Evolutionary conservation across 2,329 filamentous ascomycete species (phyloP), one percentile per base, ranked within the genome.

Genomic region (Venturia pyrina): DNA sequence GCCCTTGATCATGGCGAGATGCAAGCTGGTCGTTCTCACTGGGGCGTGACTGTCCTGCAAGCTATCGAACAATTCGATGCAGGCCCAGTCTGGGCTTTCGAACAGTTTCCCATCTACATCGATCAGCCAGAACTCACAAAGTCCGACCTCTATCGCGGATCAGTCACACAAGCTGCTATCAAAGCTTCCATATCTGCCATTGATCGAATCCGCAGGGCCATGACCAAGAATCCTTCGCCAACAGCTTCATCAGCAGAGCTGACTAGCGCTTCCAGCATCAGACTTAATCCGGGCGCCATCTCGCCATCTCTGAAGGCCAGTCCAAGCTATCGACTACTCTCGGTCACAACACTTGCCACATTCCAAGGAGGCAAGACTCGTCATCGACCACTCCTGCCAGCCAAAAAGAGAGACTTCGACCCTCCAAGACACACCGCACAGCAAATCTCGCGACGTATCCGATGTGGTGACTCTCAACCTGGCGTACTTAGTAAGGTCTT

Each of bases 31-130:
- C 74, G 77, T 28, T 71, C 74, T 1, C 73, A 78, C 66, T 79
- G 78, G 77, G 77, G 75, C 5, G 72, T 79, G 11, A 78, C 78
- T 3, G 73, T 78, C 44, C 57, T 66, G 5, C 64, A 79, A 68
- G 77, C 78, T 11, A 76, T 75, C 21, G 76, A 75, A 63, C 71
- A 78, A 57, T 76, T 79, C 65, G 78, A 79, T 63, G 76, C 75
- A n/a, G 78, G 78, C 7, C 78, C 77, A 0, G 76, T 79, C 8
- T 79, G 78, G 77, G 77, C 77, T 0, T 79, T 75, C 66, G 76
- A 79, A 46, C 77, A 79, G 66, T 79, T 79, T 67, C 68, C 72
- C 6, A 69, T 79, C 65, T 69, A 78, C 69, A 78, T 79, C 64
- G 76, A 79, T 67, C 74, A 77, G 41, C 68, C 71, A 5, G 69